These are phyloP conservation scores for Camelina hispida DNA, from an alignment of 345 rosid genomes.

Conservation along the genomic window DNA sequence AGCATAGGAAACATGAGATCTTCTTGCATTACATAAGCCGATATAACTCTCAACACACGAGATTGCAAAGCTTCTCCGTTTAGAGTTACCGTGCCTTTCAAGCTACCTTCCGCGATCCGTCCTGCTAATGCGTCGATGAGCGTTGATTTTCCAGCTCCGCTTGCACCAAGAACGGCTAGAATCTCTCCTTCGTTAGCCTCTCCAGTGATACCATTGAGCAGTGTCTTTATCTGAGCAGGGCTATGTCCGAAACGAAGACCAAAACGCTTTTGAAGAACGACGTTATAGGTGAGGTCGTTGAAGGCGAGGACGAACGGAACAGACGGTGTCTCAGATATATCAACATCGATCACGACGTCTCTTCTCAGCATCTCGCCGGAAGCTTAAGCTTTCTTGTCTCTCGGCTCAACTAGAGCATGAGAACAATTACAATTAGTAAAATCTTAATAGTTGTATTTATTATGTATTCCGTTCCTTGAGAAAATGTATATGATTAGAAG, in stretches of 20 bases:
- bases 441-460: background rate
- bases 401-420: slow-evolving; percentile 20
- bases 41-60: slow-evolving; percentile 62
- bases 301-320: slow-evolving; percentile 39
- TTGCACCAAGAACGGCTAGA: slow-evolving; percentile 83
- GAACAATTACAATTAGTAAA: slow-evolving; percentile 8
- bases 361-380: slow-evolving; percentile 26
- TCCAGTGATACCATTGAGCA: slow-evolving; percentile 67
- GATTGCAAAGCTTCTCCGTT: slow-evolving; percentile 59
- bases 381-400: slow-evolving; percentile 12
- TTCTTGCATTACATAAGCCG: slow-evolving; percentile 94
- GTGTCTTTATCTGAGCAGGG: slow-evolving; percentile 34
- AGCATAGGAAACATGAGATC: slow-evolving; percentile 83
- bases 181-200: slow-evolving; percentile 75
- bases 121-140: slow-evolving; percentile 91
- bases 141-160: slow-evolving; percentile 92
- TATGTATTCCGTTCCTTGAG: background rate
- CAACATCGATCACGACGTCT: slow-evolving; percentile 20
- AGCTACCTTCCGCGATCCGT: slow-evolving; percentile 69
- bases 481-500: background rate
- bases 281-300: slow-evolving; percentile 31
- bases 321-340: slow-evolving; percentile 13
- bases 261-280: slow-evolving; percentile 41
- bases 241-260: slow-evolving; percentile 31
- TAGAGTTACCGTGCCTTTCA: slow-evolving; percentile 74